Evolutionary conservation across 805 yeast genomes (phyloP), one percentile per base, ranked within the genome.

Genomic region (Candida piceae): DNA sequence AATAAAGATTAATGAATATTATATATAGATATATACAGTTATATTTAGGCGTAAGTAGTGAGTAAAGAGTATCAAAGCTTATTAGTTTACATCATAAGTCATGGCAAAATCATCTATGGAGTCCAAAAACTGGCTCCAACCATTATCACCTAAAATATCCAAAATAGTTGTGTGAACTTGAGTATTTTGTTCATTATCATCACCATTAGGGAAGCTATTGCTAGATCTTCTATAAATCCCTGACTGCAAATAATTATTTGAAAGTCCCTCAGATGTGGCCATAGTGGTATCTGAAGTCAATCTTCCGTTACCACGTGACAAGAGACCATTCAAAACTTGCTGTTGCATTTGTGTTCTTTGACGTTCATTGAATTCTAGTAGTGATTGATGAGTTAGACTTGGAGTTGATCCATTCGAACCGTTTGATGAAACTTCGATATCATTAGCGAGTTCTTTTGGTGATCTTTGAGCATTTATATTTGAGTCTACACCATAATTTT

Each of bases 111-210:
- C 62, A 24, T 53, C 57, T 15, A 57, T 50, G 5, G 58, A 42
- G 20, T 44, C 53, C 11, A 54, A 35, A 24, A 57, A 55, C 23
- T 53, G 50, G n/a, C 35, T 43, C 63, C 63, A 58, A 1, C 59
- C 63, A 26, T 44, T 49, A 35, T 58, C 62, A 5, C 57, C 55
- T 7, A 58, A 33, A 28, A 57, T 56, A 27, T 55, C 55, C 28
- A 55, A 35, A 16, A 58, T 58, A 1, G 52, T 45, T 11, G 40
- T 40, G 16, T 48, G 53, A 5, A 51, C 30, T 4, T 37, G 40
- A 10, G 29, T 15, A 10, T 10, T 26, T 6, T n/a, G 29, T 13
- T 15, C 12, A 31, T 16, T 20, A 21, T 25, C 31, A 28, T 12
- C 17, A 4, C 10, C 15, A 17, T 23, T 19, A 21, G 34, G 29